These are phyloP conservation scores for Ettlia oleoabundans DNA, from an alignment of 139 green algal species.

Conservation along the genomic window DNA sequence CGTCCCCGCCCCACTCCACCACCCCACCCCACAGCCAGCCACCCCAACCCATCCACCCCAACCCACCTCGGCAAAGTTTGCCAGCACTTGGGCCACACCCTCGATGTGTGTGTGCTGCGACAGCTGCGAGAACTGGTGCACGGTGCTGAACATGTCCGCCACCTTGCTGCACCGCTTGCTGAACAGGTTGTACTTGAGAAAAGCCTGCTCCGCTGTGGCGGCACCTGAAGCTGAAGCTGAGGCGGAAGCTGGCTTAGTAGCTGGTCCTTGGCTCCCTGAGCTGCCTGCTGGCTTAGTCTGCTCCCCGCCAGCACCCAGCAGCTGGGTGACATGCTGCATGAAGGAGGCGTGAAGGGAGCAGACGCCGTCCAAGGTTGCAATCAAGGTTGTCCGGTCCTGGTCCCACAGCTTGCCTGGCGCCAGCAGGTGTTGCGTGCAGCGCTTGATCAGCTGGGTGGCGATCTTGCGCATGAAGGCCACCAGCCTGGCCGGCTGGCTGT, in stretches of 20 bases:
- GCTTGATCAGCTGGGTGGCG: slow-evolving; percentile 82
- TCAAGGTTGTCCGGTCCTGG: slow-evolving; percentile 70
- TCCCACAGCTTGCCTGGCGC: slow-evolving; percentile 76
- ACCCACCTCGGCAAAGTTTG: slow-evolving; percentile 80
- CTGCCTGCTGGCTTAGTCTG: too few species aligned
- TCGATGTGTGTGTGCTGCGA: slow-evolving; percentile 94
- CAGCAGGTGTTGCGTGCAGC: slow-evolving; percentile 77
- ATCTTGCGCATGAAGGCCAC: slow-evolving; percentile 86
- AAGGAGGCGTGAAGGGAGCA: slow-evolving; percentile 43
- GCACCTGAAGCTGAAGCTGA: background rate
- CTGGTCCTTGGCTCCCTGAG: too few species aligned
- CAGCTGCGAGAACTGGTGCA: slow-evolving; percentile 88
- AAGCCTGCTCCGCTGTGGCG: background rate
- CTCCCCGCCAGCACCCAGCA: background rate
- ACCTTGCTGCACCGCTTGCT: slow-evolving; percentile 90
- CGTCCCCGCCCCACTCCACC: background rate
- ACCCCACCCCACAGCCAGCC: background rate
- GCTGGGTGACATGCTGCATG: background rate
- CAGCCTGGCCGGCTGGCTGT: slow-evolving; percentile 84
- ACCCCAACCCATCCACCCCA: background rate
- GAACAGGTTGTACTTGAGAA: slow-evolving; percentile 83
- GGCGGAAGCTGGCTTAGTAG: background rate
- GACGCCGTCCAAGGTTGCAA: slow-evolving; percentile 72
- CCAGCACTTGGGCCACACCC: slow-evolving; percentile 76
- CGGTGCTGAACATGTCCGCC: slow-evolving; percentile 87